A percentile compares a stretch with the other conserved stretches of the same genome.
Conservation (phyloP, 2,329 filamentous ascomycete species). For the Onygenales sp. region DNA sequence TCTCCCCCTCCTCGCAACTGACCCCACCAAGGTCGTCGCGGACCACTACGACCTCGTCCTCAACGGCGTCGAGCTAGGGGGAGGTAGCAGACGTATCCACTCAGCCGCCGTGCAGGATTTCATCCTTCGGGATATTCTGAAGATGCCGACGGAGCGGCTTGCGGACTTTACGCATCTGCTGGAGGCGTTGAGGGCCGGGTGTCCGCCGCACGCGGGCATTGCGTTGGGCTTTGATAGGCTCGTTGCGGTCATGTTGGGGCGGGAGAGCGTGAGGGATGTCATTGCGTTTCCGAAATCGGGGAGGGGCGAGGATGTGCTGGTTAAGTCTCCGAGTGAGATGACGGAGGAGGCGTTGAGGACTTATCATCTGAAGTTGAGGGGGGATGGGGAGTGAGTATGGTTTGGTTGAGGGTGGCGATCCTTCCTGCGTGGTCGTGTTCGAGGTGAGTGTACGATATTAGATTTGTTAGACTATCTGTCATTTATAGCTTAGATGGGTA, state of each 20-base stretch:
- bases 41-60: slow-evolving; percentile 95
- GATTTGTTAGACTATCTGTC: not conserved
- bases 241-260: slow-evolving; percentile 67
- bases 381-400: slow-evolving; percentile 4
- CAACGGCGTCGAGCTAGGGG: slow-evolving; percentile 89
- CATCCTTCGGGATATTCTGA: slow-evolving; percentile 71
- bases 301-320: slow-evolving; percentile 76
- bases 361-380: slow-evolving; percentile 45
- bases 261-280: slow-evolving; percentile 74
- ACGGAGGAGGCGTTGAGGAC: slow-evolving; percentile 50
- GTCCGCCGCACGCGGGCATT: slow-evolving; percentile 89
- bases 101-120: slow-evolving; percentile 72
- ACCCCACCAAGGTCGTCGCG: slow-evolving; percentile 64
- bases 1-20: slow-evolving; percentile 60
- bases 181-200: slow-evolving; percentile 70
- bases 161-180: slow-evolving; percentile 77
- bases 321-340: slow-evolving; percentile 64
- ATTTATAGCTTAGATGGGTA: not conserved
- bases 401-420: too few relatives aligned
- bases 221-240: slow-evolving; percentile 87
- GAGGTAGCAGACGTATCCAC: slow-evolving; percentile 88
- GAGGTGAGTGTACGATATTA: not conserved
- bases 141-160: slow-evolving; percentile 64
- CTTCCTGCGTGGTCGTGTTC: not conserved
- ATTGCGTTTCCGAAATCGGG: slow-evolving; percentile 96